phyloP scores from a whole-genome alignment of 2,329 filamentous ascomycete species.

The Cladosporium cucumerinum region DNA sequence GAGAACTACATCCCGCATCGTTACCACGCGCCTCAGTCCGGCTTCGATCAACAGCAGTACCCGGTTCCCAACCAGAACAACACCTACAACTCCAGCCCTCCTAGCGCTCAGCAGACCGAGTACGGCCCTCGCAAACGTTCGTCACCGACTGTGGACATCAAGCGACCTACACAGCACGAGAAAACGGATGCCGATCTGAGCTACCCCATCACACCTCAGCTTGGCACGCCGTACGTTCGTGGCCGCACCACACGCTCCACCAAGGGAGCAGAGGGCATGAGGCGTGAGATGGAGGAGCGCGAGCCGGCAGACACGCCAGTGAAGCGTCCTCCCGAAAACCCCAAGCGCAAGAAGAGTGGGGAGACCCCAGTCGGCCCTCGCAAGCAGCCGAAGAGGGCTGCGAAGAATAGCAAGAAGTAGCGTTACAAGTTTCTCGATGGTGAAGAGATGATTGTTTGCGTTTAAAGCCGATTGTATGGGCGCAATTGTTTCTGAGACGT shows the following conservation, averaged over 20 bases:
- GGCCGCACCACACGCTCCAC: not conserved
- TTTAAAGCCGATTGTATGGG: not conserved
- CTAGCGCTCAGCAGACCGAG: not conserved
- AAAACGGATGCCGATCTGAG: not conserved
- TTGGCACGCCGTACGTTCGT: not conserved
- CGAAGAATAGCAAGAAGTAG: not conserved
- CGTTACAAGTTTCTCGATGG: not conserved
- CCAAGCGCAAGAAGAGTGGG: not conserved
- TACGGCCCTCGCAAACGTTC: not conserved
- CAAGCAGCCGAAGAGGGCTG: conserved; percentile 1
- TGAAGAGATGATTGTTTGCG: not conserved
- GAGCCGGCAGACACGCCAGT: not conserved
- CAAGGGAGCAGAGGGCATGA: not conserved
- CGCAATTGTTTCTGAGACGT: not conserved
- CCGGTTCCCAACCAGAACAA: not conserved
- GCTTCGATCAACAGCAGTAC: not conserved
- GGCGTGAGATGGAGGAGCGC: not conserved
- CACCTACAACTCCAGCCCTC: not conserved
- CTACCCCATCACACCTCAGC: not conserved
- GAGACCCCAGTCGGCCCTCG: not conserved
- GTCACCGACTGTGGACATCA: not conserved
- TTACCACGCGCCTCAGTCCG: not conserved
- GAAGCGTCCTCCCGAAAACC: not conserved
- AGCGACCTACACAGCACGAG: not conserved
- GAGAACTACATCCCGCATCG: not conserved